Evolutionary conservation across 345 rosid genomes (phyloP), one percentile per base, ranked within the genome.

Genomic region (Sisymbrium altissimum): DNA sequence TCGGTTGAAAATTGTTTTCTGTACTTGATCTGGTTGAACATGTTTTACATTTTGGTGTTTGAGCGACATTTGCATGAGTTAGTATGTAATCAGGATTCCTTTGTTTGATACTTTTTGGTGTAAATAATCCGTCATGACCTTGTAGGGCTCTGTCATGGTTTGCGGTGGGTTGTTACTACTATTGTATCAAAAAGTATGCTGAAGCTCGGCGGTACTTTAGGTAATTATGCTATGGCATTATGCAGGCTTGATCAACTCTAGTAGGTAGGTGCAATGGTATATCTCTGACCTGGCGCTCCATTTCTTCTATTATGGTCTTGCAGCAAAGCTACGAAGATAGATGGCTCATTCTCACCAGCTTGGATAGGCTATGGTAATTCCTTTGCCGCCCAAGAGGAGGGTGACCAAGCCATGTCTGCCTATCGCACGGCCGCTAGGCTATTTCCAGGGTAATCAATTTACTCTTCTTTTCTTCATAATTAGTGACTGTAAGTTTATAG

Each of bases 371-470:
- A 61, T 81, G 98, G 96, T 58, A 90, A 92, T 87, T 91, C 97
- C 65, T 95, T 77, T 85, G 93, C 96, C 30, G 91, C 89, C 68
- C 84, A 84, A 81, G 96, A 92, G 56, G 99, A 90, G 83, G 97
- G 96, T 64, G 99, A 95, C 77, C 98, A 90, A 80, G 98, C 98
- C 71, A 90, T 95, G 99, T 82, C 96, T 5, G 97, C 92, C 70
- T 95, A 95, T 76, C 95, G 98, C 11, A 87, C 89, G 41, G 98
- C 96, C 56, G 97, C 97, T 70, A 89, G 97, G 49, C 81, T 95
- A 73, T 92, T 95, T 81, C 99, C 99, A 13, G 98, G 99, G 99
- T 95, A 89, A 78, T 48, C 43, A 65, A 64, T 40, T 71, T 15
- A 54, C 21, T 56, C 41, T 40, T 70, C 18, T 17, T 56, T 32